Base-by-base conservation (phyloP, 345 rosid species). In the Rubroshorea leprosula region DNA sequence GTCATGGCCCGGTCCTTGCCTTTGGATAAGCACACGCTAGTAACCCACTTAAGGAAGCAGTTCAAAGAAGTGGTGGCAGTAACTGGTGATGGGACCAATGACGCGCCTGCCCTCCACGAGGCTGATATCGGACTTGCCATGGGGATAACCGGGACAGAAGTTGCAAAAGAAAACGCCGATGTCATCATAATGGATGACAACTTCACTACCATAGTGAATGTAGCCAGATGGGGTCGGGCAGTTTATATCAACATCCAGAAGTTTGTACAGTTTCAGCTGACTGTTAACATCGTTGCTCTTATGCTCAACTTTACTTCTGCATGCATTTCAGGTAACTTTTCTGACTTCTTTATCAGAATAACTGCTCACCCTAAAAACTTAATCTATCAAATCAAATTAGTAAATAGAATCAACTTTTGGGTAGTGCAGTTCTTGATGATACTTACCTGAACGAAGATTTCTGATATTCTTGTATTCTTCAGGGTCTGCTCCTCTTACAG, bases 111-210 rank as follows among this genome's bases (percentile, higher is more conserved):
- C 16, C 73, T 89, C 83, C 86, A 81, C 61, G 95, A 89, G 68
- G 86, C 96, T 2, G 95, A 89, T 69, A 89, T 92, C 68, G 98
- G 98, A 64, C 87, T 92, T 58, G 90, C 98, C 14, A 92, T 92
- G 96, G 96, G 98, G 53, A 86, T 84, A 60, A 90, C 96, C 48
- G 98, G 96, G 64, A 92, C 96, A 58, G 96, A 92, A 90, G 95
- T 87, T 25, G 90, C 95, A 3, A 87, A 87, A 70, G 95, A 87
- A 68, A 84, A 67, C 72, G 84, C 95, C 1, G 90, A 87, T 75
- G 95, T 87, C 43, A 82, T 84, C 74, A 82, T 87, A 63, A 78
- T 87, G 90, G 95, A 87, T 55, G 95, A 87, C 35, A 87, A 82
- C 71, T 87, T 87, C 65, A 70, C 71, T 18, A 87, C 90, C 13